A percentile compares a stretch with the other conserved stretches of the same genome.
Evolutionary conservation across 2,329 filamentous ascomycete genomes (phyloP).

Genomic region (Verticillium isaacii): DNA sequence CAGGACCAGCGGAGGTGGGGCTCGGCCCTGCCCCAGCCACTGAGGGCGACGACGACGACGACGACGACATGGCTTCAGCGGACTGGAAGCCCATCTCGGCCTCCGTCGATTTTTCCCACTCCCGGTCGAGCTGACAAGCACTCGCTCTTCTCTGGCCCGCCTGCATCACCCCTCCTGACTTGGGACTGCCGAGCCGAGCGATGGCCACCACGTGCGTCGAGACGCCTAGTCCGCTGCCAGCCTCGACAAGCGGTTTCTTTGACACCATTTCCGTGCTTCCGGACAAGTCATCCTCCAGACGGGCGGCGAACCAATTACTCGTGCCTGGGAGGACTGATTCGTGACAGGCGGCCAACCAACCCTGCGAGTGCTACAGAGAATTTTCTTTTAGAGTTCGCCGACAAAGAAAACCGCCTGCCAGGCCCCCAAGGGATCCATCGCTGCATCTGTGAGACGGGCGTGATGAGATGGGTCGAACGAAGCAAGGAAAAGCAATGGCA

Average conservation of each 20-base stretch:
- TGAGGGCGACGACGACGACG: neutral
- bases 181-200: neutral
- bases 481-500: neutral
- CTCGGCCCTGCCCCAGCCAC: neutral
- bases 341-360: neutral
- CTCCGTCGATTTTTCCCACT: neutral
- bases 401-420: neutral
- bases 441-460: neutral
- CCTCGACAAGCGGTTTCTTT: neutral
- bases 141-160: neutral
- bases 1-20: neutral
- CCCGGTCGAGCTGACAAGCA: neutral
- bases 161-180: neutral
- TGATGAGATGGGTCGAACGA: neutral
- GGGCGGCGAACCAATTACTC: neutral
- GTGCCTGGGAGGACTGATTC: neutral
- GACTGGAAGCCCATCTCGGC: neutral
- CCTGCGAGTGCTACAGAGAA: neutral
- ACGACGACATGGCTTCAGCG: neutral
- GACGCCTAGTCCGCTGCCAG: neutral
- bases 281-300: neutral
- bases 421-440: neutral
- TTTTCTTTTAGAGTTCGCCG: neutral
- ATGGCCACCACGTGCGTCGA: neutral
- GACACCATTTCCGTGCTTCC: neutral